A percentile compares a stretch with the other conserved stretches of the same genome.
These are phyloP conservation scores for Alisma plantagoaquatica DNA, from an alignment of 106 monocot species.

Conservation along the genomic window DNA sequence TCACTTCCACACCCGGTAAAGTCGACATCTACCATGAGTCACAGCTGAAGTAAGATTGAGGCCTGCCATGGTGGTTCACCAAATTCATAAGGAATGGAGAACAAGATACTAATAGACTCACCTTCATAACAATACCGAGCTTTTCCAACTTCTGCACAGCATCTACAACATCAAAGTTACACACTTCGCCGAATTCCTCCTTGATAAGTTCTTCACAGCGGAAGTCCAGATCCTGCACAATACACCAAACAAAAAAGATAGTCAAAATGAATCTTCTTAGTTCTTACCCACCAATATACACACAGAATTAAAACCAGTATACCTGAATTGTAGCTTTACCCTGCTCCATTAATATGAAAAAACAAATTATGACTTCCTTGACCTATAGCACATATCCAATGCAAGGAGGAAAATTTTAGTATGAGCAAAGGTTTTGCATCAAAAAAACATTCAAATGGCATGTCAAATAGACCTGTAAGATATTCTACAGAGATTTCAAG, in stretches of 20 bases:
- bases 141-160: conserved; percentile 90
- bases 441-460: too few species aligned
- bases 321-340: conserved; percentile 75
- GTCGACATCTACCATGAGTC: too few species aligned
- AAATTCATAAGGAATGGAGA: too few species aligned
- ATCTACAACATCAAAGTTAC: conserved; percentile 88
- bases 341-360: conserved; percentile 83
- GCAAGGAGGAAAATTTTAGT: too few species aligned
- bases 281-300: background rate
- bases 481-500: too few species aligned
- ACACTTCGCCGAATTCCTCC: conserved; percentile 70
- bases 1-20: too few species aligned
- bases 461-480: too few species aligned
- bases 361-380: conserved; percentile 88
- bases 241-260: background rate
- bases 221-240: conserved; percentile 62
- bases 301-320: background rate
- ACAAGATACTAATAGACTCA: too few species aligned
- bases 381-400: too few species aligned
- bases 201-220: conserved; percentile 77
- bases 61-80: too few species aligned
- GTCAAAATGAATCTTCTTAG: background rate
- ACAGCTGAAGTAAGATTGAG: too few species aligned
- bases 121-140: conserved; percentile 74
- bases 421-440: too few species aligned